Evolutionary conservation across 108 stramenopile species (phyloP), one percentile per base, ranked within the genome.

Genomic region (Fistulifera pelliculosa): DNA sequence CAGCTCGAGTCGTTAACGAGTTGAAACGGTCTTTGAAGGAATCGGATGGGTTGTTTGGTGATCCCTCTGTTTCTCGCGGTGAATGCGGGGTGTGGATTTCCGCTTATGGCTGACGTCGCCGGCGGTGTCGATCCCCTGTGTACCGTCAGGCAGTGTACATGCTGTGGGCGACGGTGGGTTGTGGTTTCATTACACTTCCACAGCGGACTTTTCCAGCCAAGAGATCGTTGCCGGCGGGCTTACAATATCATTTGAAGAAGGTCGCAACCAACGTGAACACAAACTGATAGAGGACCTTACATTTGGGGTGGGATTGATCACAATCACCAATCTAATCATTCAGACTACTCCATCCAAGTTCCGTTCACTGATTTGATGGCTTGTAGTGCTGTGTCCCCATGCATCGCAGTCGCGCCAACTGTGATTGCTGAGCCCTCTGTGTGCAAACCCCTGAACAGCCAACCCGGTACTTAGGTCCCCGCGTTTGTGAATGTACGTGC

Each of bases 111-210:
- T 89, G 57, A 47, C 39, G 31, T 28, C 31, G 62, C 91, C 54
- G 53, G 62, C 58, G 8, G 59, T 66, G 49, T 71, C 60, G 56
- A 55, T 75, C 68, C 85, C 87, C 23, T 67, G 80, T 50, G 8
- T 8, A 3, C 31, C 8, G 3, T 35, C 31, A 35, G 31, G 31
- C 7, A 71, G 73, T 47, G 45, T 88, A 16, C 49, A 72, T 43
- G 14, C 88, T 21, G 65, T 77, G n/a, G 68, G 79, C 50, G 55
- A 62, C 1, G 60, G 68, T 1, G 87, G 87, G 23, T 41, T 93
- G 41, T 73, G 79, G 71, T 93, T 87, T 58, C 75, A 84, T 17
- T 83, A 73, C 64, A 85, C 75, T 47, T 81, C 83, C 2, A 47
- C 84, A 27, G 76, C 70, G 17, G 16, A 47, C 47, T 77, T 84